Evolutionary conservation across 805 yeast genomes (phyloP).

Genomic region (Monosporozyma solicola): DNA sequence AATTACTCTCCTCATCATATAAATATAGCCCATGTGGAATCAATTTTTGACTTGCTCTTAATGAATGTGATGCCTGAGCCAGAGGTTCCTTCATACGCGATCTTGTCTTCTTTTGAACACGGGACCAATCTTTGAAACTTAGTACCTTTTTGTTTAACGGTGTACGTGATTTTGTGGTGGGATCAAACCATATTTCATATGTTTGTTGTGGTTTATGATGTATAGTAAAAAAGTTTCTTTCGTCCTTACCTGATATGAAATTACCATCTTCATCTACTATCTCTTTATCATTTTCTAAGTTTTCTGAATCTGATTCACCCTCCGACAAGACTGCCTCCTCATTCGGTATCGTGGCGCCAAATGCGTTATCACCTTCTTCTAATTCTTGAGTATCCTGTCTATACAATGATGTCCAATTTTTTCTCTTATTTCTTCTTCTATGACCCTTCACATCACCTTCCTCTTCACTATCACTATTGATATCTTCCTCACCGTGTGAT

Average conservation of each 20-base stretch:
- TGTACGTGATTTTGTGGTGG: slow-evolving; percentile 5
- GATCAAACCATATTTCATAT: slow-evolving; percentile 25
- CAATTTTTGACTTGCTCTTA: slow-evolving; percentile 13
- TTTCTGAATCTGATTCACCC: not conserved
- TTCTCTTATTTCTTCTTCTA: not conserved
- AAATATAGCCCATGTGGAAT: slow-evolving; percentile 4
- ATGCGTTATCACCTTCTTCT: not conserved
- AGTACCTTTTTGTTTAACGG: slow-evolving; percentile 16
- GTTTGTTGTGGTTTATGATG: slow-evolving; percentile 26
- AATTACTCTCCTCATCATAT: slow-evolving; percentile 2
- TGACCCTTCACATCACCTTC: not conserved
- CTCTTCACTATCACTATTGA: not conserved
- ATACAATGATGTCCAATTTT: not conserved
- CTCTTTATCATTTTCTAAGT: not conserved
- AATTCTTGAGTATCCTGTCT: not conserved
- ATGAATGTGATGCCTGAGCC: slow-evolving; percentile 5
- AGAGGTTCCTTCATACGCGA: slow-evolving; percentile 10
- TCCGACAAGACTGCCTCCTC: not conserved
- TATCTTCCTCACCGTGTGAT: not conserved
- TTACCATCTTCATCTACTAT: not conserved
- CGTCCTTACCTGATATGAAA: slow-evolving; percentile 4
- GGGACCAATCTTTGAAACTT: slow-evolving; percentile 13
- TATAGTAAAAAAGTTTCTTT: slow-evolving; percentile 17
- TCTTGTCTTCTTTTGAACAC: slow-evolving; percentile 12
- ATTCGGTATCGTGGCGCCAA: not conserved